A percentile compares a stretch with the other conserved stretches of the same genome.
These are phyloP conservation scores for Penicillium sp. DNA, from an alignment of 2,329 filamentous ascomycete genomes.

Conservation along the genomic window DNA sequence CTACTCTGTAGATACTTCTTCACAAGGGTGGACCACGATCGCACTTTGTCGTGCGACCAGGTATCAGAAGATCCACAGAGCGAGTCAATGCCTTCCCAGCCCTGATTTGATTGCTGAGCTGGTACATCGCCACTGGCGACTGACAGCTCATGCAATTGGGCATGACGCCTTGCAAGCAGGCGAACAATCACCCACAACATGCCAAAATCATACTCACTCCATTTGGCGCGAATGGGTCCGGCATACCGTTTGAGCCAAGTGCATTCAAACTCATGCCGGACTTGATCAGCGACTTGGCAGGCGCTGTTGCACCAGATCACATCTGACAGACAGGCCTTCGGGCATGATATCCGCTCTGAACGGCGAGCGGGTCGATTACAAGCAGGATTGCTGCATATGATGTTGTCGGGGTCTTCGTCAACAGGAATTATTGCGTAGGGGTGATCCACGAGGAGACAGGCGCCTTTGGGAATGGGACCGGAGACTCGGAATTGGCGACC, in stretches of 20 bases:
- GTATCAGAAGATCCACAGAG: conserved; percentile 33
- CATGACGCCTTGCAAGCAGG: conserved; percentile 27
- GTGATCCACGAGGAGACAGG: conserved; percentile 30
- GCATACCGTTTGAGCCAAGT: conserved; percentile 32
- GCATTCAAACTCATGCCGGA: conserved; percentile 34
- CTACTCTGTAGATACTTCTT: conserved; percentile 34
- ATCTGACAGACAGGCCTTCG: conserved; percentile 27
- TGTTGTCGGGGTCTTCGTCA: conserved; percentile 24
- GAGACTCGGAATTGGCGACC: conserved; percentile 35
- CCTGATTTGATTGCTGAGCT: conserved; percentile 12
- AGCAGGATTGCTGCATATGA: conserved; percentile 33
- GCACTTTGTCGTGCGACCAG: conserved; percentile 32
- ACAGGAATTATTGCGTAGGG: conserved; percentile 37
- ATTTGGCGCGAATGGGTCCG: conserved; percentile 26
- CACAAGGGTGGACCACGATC: conserved; percentile 27
- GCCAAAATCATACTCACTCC: conserved; percentile 36
- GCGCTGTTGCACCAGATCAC: conserved; percentile 31
- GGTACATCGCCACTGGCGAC: background rate
- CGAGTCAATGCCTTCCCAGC: conserved; percentile 29
- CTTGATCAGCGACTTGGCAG: conserved; percentile 25
- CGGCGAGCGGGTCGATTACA: conserved; percentile 26
- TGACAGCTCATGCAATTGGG: background rate
- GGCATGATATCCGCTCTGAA: conserved; percentile 17
- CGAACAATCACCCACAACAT: conserved; percentile 40
- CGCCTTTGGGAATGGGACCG: conserved; percentile 25